Percentiles rank a stretch among this genome's conserved stretches.
These are phyloP conservation scores for Colletotrichum caudatum DNA, from an alignment of 2,329 filamentous ascomycete genomes.

Conservation along the genomic window DNA sequence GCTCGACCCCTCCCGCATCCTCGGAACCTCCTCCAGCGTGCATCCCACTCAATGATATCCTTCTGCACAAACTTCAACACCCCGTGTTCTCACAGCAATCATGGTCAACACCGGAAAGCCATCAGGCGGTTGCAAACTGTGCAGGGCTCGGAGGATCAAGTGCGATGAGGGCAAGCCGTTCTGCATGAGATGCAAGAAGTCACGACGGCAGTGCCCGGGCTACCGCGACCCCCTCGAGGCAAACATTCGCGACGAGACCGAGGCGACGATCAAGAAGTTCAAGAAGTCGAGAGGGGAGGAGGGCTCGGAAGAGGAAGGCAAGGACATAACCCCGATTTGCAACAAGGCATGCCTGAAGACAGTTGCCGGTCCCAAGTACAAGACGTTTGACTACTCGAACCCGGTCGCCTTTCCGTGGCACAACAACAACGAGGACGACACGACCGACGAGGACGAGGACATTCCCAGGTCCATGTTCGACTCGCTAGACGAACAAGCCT, in stretches of 20 bases:
- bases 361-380: constrained; percentile 34
- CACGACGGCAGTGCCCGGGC: constrained; percentile 45
- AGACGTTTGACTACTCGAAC: constrained; percentile 37
- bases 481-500: constrained; percentile 39
- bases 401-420: constrained; percentile 27
- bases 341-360: constrained; percentile 38
- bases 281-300: constrained; percentile 40
- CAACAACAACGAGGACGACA: constrained; percentile 23
- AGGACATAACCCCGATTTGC: constrained; percentile 25
- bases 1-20: constrained; percentile 15
- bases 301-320: constrained; percentile 31
- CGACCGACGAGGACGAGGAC: constrained; percentile 30
- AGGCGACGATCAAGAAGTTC: constrained; percentile 45
- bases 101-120: constrained; percentile 47
- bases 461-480: constrained; percentile 36
- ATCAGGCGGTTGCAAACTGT: constrained; percentile 46
- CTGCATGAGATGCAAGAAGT: constrained; percentile 46
- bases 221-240: constrained; percentile 46
- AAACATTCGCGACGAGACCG: constrained; percentile 46
- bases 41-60: background rate
- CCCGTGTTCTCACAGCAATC: background rate
- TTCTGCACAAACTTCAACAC: background rate
- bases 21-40: background rate
- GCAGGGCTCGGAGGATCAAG: constrained; percentile 44
- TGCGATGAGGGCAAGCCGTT: constrained; percentile 46